Base-by-base conservation (phyloP, 1,284 basidiomycete species). In the Apiotrichum montevideense region DNA sequence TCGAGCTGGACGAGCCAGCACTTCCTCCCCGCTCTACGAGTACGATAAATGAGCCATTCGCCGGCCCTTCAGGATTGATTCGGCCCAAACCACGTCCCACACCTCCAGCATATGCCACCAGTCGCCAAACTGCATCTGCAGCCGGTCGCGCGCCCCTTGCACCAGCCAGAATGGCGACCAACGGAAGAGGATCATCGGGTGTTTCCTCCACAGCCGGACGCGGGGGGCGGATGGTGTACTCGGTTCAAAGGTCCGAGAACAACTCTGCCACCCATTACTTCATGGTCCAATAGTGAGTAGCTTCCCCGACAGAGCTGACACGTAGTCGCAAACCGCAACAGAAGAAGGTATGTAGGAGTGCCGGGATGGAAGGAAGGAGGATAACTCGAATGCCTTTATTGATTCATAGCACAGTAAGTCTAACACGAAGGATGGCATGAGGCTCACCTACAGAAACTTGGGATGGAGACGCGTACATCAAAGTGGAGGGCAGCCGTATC, bases 401-500 rank as follows among this genome's bases (percentile, higher is more conserved):
- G 46, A 35, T 44, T 29, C 10, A 44, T 55, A 76, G 74, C 74
- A 76, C 55, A 74, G 73, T 75, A 42, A 67, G 73, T 62, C 21
- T 21, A 21, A 21, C 21, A 21, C 21, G 21, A 21, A 21, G 21
- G 21, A 21, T 21, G 21, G 21, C 21, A 7, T 13, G 37, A 8
- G 37, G 10, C 56, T 61, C 45, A 52, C 53, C 15, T 33, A 6
- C 62, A 76, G 74, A 77, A 61, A 78, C 77, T 3, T 78, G 77
- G 77, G 77, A 78, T 49, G 75, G 75, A 3, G 77, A 78, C 57
- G 77, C 71, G 77, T 57, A 82, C 79, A 62, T 79, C 65, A 67
- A 85, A 82, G 54, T 87, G 81, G 14, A 83, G 80, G 71, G 84
- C 72, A 60, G 69, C 65, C 57, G 79, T 77, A 64, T 75, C 42